These are phyloP conservation scores for Globisporangium nagaii DNA, from an alignment of 352 stramenopile genomes.

Conservation along the genomic window DNA sequence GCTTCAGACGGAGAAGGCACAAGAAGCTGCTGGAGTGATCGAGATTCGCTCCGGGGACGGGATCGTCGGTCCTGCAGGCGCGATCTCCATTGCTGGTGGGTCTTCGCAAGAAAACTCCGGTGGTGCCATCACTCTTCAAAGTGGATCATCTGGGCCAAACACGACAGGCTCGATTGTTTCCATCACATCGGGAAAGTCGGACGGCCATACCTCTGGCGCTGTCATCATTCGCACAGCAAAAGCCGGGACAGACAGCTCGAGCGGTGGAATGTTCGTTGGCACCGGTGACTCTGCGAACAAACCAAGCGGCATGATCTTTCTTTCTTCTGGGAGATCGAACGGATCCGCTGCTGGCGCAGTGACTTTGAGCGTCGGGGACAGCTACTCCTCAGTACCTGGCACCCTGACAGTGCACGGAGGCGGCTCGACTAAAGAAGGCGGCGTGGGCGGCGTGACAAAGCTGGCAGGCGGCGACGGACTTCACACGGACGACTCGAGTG, in stretches of 20 bases:
- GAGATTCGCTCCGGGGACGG: conserved; percentile 36
- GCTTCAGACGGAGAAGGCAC: conserved; percentile 24
- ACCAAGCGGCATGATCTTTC: conserved; percentile 32
- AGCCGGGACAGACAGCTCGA: conserved; percentile 26
- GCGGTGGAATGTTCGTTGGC: conserved; percentile 42
- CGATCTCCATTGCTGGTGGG: conserved; percentile 25
- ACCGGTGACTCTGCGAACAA: conserved; percentile 37
- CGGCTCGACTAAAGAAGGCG: conserved; percentile 24
- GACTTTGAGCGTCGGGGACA: conserved; percentile 27
- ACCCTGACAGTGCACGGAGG: conserved; percentile 23
- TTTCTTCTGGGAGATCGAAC: conserved; percentile 36
- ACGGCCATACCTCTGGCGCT: conserved; percentile 34
- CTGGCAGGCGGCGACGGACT: conserved; percentile 24
- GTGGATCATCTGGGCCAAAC: conserved; percentile 29
- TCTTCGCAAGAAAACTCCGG: conserved; percentile 26
- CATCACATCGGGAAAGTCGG: conserved; percentile 36
- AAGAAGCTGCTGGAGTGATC: conserved; percentile 29
- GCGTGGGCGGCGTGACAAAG: conserved; percentile 20
- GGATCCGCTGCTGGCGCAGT: conserved; percentile 33
- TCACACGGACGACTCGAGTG: conserved; percentile 27
- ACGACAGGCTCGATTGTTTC: conserved; percentile 37
- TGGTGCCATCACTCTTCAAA: conserved; percentile 25
- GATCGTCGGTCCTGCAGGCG: conserved; percentile 17
- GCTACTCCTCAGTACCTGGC: conserved; percentile 20
- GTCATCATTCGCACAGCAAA: conserved; percentile 34